Base-by-base conservation (phyloP, 352 stramenopile species). In the Plasmopara muralis region DNA sequence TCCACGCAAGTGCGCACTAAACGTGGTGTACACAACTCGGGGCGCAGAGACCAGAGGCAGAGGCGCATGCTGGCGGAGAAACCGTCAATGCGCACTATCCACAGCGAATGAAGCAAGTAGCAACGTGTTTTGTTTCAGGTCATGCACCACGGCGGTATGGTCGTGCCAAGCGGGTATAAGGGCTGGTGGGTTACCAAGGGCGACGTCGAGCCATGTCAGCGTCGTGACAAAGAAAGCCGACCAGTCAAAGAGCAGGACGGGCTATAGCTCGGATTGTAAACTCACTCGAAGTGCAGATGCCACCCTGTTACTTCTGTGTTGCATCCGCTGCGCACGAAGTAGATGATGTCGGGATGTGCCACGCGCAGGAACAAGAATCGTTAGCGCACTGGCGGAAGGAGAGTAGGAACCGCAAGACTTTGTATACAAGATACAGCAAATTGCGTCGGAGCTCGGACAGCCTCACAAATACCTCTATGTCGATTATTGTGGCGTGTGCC, bases 271-370 rank as follows among this genome's bases (percentile, higher is more conserved):
- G 6, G 35, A 5, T 41, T 5, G 6, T 41, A 41, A 10, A 41
- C 35, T 5, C 35, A n/a, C n/a, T 95, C 71, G 31, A 37, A 37
- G 31, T 12, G 10, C 10, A 10, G 31, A 37, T 37, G 31, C 31
- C 10, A 12, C 10, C 10, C 31, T 12, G 31, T 37, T 37, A 12
- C 10, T 10, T 12, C 31, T 10, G 31, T 10, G 10, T 10, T 37
- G 31, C 31, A 37, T 10, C 7, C 10, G 31, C 10, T 10, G 6
- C 31, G 31, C 6, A 37, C 31, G 31, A 6, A 37, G 31, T 10
- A 37, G 7, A 37, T 37, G 31, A 37, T 37, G 31, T 37, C 10
- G 31, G 31, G 31, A 10, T 37, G 31, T 12, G 31, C 31, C 6
- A 12, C 31, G 31, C 31, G 31, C 31, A 37, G 31, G 10, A 37